phyloP scores from a whole-genome alignment of 208 protist genomes.

The Vickermania spadyakhi region DNA sequence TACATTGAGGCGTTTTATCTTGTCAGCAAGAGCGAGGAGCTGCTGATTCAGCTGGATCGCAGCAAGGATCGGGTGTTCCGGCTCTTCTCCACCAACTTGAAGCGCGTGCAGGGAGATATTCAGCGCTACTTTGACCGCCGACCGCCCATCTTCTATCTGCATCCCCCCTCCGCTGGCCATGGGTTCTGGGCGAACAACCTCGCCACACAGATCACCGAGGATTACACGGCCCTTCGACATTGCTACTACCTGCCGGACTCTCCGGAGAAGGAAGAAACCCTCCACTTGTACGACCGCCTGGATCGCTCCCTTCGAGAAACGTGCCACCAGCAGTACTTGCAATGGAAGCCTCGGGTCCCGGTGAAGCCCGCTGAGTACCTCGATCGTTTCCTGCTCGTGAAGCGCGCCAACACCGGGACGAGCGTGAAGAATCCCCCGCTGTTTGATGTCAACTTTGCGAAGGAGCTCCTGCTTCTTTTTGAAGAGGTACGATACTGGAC shows the following conservation, averaged over 20 bases:
- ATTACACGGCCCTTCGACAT: slow-evolving; percentile 39
- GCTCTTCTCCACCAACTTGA: slow-evolving; percentile 77
- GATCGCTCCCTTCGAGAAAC: slow-evolving; percentile 81
- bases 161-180: slow-evolving; percentile 87
- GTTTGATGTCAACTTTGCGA: slow-evolving; percentile 93
- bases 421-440: slow-evolving; percentile 40
- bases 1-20: slow-evolving; percentile 95
- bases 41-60: slow-evolving; percentile 89
- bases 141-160: slow-evolving; percentile 87
- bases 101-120: slow-evolving; percentile 86
- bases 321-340: slow-evolving; percentile 48
- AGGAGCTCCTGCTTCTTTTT: slow-evolving; percentile 89
- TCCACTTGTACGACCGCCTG: slow-evolving; percentile 59
- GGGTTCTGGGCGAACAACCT: slow-evolving; percentile 87
- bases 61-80: slow-evolving; percentile 89
- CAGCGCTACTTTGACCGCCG: slow-evolving; percentile 81
- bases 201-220: slow-evolving; percentile 35
- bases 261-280: slow-evolving; percentile 73
- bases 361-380: slow-evolving; percentile 68
- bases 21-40: slow-evolving; percentile 91
- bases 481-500: slow-evolving; percentile 94
- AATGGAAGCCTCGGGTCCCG: slow-evolving; percentile 74
- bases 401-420: slow-evolving; percentile 35
- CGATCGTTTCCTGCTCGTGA: slow-evolving; percentile 78
- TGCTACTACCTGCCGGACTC: slow-evolving; percentile 83